Base-by-base conservation (phyloP, 2,329 filamentous ascomycete genomes). In the Cladosporium cucumerinum region DNA sequence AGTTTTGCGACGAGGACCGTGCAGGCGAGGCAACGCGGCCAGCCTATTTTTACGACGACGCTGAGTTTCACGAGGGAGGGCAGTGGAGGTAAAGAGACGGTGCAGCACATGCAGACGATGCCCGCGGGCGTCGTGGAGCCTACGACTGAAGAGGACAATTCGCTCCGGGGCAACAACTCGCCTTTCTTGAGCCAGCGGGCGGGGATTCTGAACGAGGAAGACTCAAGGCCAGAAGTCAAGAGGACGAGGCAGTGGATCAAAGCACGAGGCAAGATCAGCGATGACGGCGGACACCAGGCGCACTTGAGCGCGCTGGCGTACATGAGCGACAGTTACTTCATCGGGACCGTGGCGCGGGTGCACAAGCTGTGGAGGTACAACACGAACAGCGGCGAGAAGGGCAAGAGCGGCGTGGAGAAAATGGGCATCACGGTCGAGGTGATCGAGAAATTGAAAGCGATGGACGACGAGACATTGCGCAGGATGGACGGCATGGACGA, bases 1-100 rank as follows among this genome's bases (percentile, higher is more conserved):
- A 93, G 90, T 60, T 99, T 93, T 77, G 89, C 92, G 63, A 98
- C 95, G 43, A 85, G 95, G 63, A 98, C 94, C 0, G 95, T 99
- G n/a, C 94, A 98, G 79, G 95, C 95, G 34, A 85, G 93, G 30
- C 95, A 99, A 80, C 84, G 88, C 48, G 95, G 93, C 11, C 87
- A 87, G 66, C 91, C 90, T 74, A 98, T 99, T 79, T 98, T 98
- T 80, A 98, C 94, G 21, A 95, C 92, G 1, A 99, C 94, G 6
- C 87, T 96, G 79, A 95, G 90, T 68, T 98, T 99, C 76, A 89
- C 90, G 74, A 84, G 86, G 21, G 87, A 89, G 72, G 84, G 82
- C 66, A 85, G 82, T 68, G 85, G 83, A 60, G 84, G 85, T 2
- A 79, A 82, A 71, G 78, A 83, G 69, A 79, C 75, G 49, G 83